Percentiles rank a stretch among this genome's conserved stretches.
These are phyloP conservation scores for Diplodia scrobiculata DNA, from an alignment of 2,329 filamentous ascomycete genomes.

Conservation along the genomic window DNA sequence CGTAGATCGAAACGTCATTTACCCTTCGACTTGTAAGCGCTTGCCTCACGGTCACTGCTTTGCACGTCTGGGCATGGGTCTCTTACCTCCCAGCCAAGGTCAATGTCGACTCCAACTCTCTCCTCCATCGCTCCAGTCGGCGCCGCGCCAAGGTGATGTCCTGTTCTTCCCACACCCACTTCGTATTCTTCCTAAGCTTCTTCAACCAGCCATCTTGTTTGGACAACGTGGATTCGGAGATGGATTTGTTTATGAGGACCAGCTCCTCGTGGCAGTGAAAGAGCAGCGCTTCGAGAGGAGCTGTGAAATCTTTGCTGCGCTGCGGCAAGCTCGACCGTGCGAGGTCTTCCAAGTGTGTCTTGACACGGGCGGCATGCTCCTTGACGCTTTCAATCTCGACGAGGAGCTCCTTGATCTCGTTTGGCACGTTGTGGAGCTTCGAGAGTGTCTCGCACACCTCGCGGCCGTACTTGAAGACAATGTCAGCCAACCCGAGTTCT, in stretches of 20 bases:
- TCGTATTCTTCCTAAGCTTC: slow-evolving; percentile 2
- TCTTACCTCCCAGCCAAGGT: background rate
- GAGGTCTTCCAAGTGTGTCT: background rate
- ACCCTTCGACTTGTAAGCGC: background rate
- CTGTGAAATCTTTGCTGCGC: background rate
- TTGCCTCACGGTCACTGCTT: background rate
- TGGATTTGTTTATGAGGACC: background rate
- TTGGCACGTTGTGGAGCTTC: slow-evolving; percentile 1
- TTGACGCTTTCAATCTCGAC: slow-evolving; percentile 9
- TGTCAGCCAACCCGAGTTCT: slow-evolving; percentile 8
- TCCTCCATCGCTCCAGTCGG: background rate
- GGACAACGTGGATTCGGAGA: background rate
- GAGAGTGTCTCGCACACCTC: slow-evolving; percentile 5
- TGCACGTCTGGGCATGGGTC: background rate
- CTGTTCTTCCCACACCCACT: slow-evolving; percentile 11
- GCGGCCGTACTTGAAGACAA: slow-evolving; percentile 15
- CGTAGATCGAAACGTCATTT: slow-evolving; percentile 6
- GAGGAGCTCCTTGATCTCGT: background rate
- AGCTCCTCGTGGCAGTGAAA: background rate
- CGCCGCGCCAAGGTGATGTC: background rate
- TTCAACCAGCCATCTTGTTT: background rate
- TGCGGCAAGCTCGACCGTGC: background rate
- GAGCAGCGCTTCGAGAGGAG: background rate
- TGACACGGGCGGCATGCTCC: background rate
- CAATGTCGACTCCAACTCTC: slow-evolving; percentile 5